Percentiles rank a stretch among this genome's conserved stretches.
These are phyloP conservation scores for Furcasterigmium furcatum DNA, from an alignment of 2,329 filamentous ascomycete genomes.

Conservation along the genomic window DNA sequence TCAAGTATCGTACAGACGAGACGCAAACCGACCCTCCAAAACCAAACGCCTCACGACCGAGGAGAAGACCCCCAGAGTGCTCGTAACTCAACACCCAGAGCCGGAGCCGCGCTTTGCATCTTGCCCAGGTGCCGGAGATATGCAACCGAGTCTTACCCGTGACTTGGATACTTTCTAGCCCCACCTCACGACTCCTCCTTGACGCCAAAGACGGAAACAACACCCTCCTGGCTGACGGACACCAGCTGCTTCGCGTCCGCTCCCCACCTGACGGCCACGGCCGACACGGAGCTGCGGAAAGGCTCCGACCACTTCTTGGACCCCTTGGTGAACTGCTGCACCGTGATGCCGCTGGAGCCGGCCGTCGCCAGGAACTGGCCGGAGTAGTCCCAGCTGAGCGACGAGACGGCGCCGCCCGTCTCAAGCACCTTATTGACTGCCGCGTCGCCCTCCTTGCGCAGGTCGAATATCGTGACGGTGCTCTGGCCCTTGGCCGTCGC, in stretches of 20 bases:
- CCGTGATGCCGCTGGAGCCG: constrained; percentile 75
- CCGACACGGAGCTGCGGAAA: constrained; percentile 70
- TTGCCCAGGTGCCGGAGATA: too few species aligned
- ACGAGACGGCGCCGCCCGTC: constrained; percentile 72
- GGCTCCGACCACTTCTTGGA: constrained; percentile 88
- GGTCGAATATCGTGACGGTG: constrained; percentile 82
- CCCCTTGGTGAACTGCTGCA: constrained; percentile 86
- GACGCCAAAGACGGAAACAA: constrained; percentile 65
- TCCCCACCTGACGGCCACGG: constrained; percentile 76
- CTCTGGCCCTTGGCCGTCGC: constrained; percentile 75
- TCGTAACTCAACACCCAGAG: too few species aligned
- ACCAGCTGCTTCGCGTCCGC: constrained; percentile 70
- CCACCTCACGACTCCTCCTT: constrained; percentile 38
- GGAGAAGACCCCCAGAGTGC: too few species aligned
- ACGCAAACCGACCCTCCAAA: too few species aligned
- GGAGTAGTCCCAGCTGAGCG: constrained; percentile 87
- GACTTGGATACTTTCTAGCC: too few species aligned
- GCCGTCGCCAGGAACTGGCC: constrained; percentile 87
- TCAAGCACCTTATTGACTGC: constrained; percentile 82
- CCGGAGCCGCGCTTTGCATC: too few species aligned
- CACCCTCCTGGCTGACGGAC: constrained; percentile 70
- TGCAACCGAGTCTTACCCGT: too few species aligned
- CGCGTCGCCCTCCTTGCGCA: constrained; percentile 85
- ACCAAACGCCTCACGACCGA: too few species aligned
- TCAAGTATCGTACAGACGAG: too few species aligned